Percentiles rank a stretch among this genome's conserved stretches.
Conservation (phyloP, 208 protist species). For the Leishmania gerbilli region DNA sequence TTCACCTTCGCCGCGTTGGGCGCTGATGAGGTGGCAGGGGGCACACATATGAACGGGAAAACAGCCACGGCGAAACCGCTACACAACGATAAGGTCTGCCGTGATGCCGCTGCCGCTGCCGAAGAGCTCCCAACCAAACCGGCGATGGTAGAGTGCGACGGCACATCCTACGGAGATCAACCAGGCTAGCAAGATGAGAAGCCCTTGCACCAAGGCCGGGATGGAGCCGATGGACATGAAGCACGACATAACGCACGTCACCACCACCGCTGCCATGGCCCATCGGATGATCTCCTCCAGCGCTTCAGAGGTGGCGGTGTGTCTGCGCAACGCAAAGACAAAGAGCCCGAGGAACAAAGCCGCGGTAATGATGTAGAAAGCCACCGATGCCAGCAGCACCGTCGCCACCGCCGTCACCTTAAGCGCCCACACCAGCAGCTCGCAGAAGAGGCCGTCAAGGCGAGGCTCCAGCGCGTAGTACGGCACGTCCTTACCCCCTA, state of each 20-base stretch:
- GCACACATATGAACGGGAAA: not conserved
- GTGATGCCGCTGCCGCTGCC: slow-evolving; percentile 26
- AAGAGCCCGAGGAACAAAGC: slow-evolving; percentile 19
- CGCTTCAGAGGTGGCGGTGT: slow-evolving; percentile 18
- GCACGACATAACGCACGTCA: slow-evolving; percentile 9
- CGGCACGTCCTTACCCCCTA: slow-evolving; percentile 8
- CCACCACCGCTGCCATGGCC: slow-evolving; percentile 12
- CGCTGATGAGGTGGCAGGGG: not conserved
- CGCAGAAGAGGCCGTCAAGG: slow-evolving; percentile 25
- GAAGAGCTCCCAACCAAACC: slow-evolving; percentile 29
- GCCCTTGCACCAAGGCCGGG: slow-evolving; percentile 1
- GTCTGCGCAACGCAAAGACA: slow-evolving; percentile 4
- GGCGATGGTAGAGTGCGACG: slow-evolving; percentile 15
- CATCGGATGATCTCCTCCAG: slow-evolving; percentile 25
- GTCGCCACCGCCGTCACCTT: slow-evolving; percentile 24
- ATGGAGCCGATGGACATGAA: slow-evolving; percentile 20
- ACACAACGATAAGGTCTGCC: slow-evolving; percentile 30
- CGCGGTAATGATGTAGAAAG: slow-evolving; percentile 3
- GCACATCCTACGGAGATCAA: slow-evolving; percentile 9
- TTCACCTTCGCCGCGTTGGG: not conserved
- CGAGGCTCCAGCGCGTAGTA: slow-evolving; percentile 37
- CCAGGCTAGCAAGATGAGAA: slow-evolving; percentile 22
- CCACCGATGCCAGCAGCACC: slow-evolving; percentile 9
- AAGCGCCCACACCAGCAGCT: slow-evolving; percentile 30
- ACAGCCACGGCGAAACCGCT: not conserved